phyloP scores from a whole-genome alignment of 2,329 filamentous ascomycete species.

The Ilyonectria mors-panacis region DNA sequence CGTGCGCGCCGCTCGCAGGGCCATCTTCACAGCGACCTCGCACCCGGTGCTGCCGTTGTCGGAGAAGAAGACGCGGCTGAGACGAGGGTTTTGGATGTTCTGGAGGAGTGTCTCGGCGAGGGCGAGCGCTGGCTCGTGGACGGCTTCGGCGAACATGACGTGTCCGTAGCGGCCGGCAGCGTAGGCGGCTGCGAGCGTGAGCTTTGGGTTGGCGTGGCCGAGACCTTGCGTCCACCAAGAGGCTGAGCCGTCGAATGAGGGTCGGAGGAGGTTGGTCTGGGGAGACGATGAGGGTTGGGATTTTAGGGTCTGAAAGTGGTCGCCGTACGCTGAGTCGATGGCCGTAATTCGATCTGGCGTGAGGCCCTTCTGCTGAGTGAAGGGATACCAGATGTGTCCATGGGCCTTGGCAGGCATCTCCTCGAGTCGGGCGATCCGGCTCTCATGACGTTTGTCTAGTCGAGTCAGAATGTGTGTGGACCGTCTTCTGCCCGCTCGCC shows the following conservation, averaged over 20 bases:
- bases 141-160: conserved; percentile 86
- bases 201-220: conserved; percentile 80
- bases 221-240: conserved; percentile 95
- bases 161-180: conserved; percentile 89
- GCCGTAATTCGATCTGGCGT: conserved; percentile 74
- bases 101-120: conserved; percentile 77
- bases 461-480: conserved; percentile 64
- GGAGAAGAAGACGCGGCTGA: conserved; percentile 83
- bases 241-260: conserved; percentile 86
- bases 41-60: conserved; percentile 89
- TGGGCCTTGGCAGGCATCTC: conserved; percentile 74
- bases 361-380: conserved; percentile 82
- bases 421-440: conserved; percentile 71
- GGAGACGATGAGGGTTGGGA: conserved; percentile 15
- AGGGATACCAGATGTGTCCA: conserved; percentile 85
- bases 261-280: conserved; percentile 46
- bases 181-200: conserved; percentile 83
- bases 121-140: conserved; percentile 83
- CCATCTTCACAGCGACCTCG: conserved; percentile 91
- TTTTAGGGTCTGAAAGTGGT: conserved; percentile 78
- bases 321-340: conserved; percentile 86
- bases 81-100: conserved; percentile 73
- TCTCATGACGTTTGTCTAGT: conserved; percentile 67
- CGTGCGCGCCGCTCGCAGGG: conserved; percentile 75
- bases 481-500: conserved; percentile 55